These are phyloP conservation scores for Venustampulla echinocandica DNA, from an alignment of 495 filamentous ascomycete genomes.

Conservation along the genomic window DNA sequence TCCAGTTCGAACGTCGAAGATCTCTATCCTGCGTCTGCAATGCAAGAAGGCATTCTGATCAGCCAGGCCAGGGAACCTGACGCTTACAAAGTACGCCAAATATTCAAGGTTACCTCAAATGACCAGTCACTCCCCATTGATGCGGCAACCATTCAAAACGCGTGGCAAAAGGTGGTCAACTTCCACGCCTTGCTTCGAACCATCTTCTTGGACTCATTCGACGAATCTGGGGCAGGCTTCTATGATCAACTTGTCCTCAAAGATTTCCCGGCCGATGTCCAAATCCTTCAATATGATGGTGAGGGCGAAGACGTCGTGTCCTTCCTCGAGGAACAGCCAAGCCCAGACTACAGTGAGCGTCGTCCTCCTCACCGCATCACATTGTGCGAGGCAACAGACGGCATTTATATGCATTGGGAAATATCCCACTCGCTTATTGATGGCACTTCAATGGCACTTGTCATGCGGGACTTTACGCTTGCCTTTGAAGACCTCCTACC, in stretches of 20 bases:
- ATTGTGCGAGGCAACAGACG: slow-evolving; percentile 32
- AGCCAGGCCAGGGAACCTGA: slow-evolving; percentile 40
- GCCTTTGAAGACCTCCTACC: neutral
- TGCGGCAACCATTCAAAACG: slow-evolving; percentile 11
- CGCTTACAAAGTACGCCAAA: slow-evolving; percentile 28
- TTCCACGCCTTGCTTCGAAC: slow-evolving; percentile 47
- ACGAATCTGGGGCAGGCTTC: slow-evolving; percentile 32
- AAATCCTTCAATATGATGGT: neutral
- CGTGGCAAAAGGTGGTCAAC: slow-evolving; percentile 47
- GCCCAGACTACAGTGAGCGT: neutral
- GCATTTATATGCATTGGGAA: slow-evolving; percentile 42
- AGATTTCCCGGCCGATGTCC: slow-evolving; percentile 18
- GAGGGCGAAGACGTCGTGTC: neutral
- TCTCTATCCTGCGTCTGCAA: slow-evolving; percentile 58
- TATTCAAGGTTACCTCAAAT: neutral
- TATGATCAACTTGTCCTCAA: slow-evolving; percentile 48
- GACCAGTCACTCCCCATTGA: neutral
- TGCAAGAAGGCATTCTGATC: slow-evolving; percentile 58
- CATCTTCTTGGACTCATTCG: slow-evolving; percentile 44
- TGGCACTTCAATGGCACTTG: slow-evolving; percentile 20
- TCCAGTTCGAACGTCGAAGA: slow-evolving; percentile 34
- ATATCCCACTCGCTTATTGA: slow-evolving; percentile 47
- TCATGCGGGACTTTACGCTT: neutral
- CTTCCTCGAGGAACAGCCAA: neutral
- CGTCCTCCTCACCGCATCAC: slow-evolving; percentile 39